Percentiles rank a stretch among this genome's conserved stretches.
phyloP scores from a whole-genome alignment of 495 filamentous ascomycete genomes.

The Xylaria bambusicola region DNA sequence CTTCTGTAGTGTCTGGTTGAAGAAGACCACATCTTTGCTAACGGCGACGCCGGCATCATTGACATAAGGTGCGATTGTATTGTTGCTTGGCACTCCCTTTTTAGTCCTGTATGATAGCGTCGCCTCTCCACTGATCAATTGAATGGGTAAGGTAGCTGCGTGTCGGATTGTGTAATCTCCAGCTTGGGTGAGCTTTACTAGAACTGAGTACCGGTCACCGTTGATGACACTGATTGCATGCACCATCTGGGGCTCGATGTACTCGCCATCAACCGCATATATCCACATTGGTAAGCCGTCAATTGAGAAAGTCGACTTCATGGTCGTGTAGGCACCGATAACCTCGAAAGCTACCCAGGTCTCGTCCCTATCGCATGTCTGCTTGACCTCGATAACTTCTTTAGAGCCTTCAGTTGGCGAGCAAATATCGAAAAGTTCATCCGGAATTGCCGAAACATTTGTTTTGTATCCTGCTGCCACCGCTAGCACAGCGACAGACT shows the following conservation, averaged over 20 bases:
- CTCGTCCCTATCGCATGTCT: slow-evolving; percentile 12
- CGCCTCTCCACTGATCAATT: slow-evolving; percentile 39
- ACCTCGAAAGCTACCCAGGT: slow-evolving; percentile 53
- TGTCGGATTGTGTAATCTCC: slow-evolving; percentile 46
- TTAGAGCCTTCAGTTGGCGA: neutral
- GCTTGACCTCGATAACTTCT: neutral
- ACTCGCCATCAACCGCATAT: slow-evolving; percentile 48
- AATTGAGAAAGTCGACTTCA: slow-evolving; percentile 45
- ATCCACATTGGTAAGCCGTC: slow-evolving; percentile 48
- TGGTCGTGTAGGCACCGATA: slow-evolving; percentile 43
- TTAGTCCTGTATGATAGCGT: slow-evolving; percentile 38
- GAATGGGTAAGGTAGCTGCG: slow-evolving; percentile 32
- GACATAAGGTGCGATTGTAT: neutral
- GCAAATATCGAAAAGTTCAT: neutral
- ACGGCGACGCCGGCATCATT: slow-evolving; percentile 13
- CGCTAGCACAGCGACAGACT: neutral
- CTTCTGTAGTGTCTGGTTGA: slow-evolving; percentile 35
- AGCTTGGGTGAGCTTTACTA: slow-evolving; percentile 39
- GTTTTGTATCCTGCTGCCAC: neutral
- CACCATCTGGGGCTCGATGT: slow-evolving; percentile 43
- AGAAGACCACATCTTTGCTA: slow-evolving; percentile 40
- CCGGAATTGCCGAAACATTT: neutral
- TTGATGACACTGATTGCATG: slow-evolving; percentile 40
- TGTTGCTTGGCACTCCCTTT: slow-evolving; percentile 7
- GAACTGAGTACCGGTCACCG: slow-evolving; percentile 45